Base-by-base conservation (phyloP, 768 basidiomycete genomes). In the Kwoniella bestiolae region DNA sequence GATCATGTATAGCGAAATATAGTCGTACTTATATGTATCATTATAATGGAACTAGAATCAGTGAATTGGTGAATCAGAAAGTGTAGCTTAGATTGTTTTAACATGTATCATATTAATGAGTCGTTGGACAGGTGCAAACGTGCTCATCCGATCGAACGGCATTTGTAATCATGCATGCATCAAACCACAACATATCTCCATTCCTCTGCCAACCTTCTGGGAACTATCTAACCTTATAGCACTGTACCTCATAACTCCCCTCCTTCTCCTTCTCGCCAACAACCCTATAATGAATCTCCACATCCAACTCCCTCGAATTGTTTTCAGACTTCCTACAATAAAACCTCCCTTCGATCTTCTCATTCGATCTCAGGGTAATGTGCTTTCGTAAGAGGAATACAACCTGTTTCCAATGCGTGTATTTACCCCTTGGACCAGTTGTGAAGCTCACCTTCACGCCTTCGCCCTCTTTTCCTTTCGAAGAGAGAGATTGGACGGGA, bases 331-430 rank as follows among this genome's bases (percentile, higher is more conserved):
- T 97, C 67, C 84, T 85, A 75, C 91, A 91, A 72, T 86, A 85
- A 84, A 97, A 94, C n/a, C 82, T 86, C 2, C 95, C 95, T 5
- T 84, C 79, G 25, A 98, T 87, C 26, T 85, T 79, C 2, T 90
- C 87, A 90, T 91, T 91, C 83, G 91, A 88, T 3, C 86, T 85
- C 1, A 91, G 87, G n/a, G 80, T 75, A 57, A 97, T 86, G 0
- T 92, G 90, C 60, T 93, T 87, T 50, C 86, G 83, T 63, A 99
- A 84, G 70, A 98, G 80, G 81, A 99, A 96, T 2, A 92, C 72
- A 0, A 95, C 93, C 77, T 99, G 95, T 78, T 93, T 94, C 95
- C 95, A 98, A 79, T 99, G 95, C 28, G 94, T 98, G 9, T 91
- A 87, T 25, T 87, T 86, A 63, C 91, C 94, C 72, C 83, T 83